Percentiles rank a stretch among this genome's conserved stretches.
Conservation (phyloP, 345 rosid genomes). For the Euphorbia tirucalli region DNA sequence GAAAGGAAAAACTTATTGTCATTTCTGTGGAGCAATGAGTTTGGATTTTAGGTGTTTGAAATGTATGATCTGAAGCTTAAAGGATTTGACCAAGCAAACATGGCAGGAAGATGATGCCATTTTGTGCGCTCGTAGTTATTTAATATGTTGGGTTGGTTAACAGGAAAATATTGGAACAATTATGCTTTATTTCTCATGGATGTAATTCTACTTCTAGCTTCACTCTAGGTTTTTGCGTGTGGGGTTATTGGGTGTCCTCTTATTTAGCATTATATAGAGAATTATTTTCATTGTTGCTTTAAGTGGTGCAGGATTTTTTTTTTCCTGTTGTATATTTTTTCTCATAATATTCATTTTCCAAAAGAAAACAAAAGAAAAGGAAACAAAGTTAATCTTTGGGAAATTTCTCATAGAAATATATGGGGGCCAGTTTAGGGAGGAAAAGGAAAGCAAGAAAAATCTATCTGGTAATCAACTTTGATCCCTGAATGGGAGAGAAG, state of each 20-base stretch:
- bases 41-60: background rate
- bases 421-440: background rate
- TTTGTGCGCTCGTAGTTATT: background rate
- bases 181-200: background rate
- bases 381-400: background rate
- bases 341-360: background rate
- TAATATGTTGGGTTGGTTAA: background rate
- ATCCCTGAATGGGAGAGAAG: background rate
- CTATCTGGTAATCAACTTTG: background rate
- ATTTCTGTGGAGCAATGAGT: slow-evolving; percentile 1
- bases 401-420: background rate
- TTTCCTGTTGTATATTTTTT: background rate
- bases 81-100: background rate
- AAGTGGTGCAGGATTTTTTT: background rate
- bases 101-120: background rate
- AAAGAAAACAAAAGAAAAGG: background rate
- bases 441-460: background rate
- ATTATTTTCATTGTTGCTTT: background rate
- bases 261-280: background rate
- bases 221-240: background rate
- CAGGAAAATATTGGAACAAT: background rate
- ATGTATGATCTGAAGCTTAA: background rate
- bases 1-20: background rate
- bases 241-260: background rate
- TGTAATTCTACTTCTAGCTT: background rate